Percentiles rank a stretch among this genome's conserved stretches.
Evolutionary conservation across 495 filamentous ascomycete genomes (phyloP).

Genomic region (Aspergillus asperescens): DNA sequence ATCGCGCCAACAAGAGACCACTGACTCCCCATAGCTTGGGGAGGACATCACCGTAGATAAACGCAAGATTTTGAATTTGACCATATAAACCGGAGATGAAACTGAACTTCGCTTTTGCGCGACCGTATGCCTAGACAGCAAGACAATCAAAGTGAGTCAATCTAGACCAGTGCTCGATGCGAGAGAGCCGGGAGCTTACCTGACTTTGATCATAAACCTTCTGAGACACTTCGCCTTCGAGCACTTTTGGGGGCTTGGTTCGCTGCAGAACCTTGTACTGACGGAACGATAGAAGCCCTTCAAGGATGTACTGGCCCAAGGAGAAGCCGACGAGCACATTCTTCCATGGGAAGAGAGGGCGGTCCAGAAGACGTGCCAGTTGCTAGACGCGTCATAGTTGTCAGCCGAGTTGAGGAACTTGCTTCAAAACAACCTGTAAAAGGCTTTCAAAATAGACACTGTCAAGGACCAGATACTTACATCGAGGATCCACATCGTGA

Average conservation of each 20-base stretch:
- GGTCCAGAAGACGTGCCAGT: slow-evolving; percentile 80
- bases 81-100: slow-evolving; percentile 74
- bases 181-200: slow-evolving; percentile 33
- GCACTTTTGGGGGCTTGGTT: slow-evolving; percentile 73
- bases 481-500: slow-evolving; percentile 43
- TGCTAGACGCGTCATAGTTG: slow-evolving; percentile 49
- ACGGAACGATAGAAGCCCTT: slow-evolving; percentile 75
- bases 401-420: slow-evolving; percentile 4
- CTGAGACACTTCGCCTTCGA: slow-evolving; percentile 79
- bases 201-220: slow-evolving; percentile 93
- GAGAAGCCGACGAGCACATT: slow-evolving; percentile 90
- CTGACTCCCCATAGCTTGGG: slow-evolving; percentile 84
- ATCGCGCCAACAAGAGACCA: slow-evolving; percentile 65
- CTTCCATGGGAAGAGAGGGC: slow-evolving; percentile 96
- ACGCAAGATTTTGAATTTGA: slow-evolving; percentile 77
- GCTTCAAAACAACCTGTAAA: slow-evolving; percentile 4
- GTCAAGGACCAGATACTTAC: slow-evolving; percentile 19
- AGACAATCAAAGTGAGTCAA: not conserved
- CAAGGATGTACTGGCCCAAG: slow-evolving; percentile 78
- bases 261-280: slow-evolving; percentile 81
- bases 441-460: not conserved
- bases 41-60: slow-evolving; percentile 85
- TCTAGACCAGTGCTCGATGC: not conserved
- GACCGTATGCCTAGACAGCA: slow-evolving; percentile 68
- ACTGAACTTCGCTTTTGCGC: slow-evolving; percentile 87